Evolutionary conservation across 116 monocot genomes (phyloP).

Genomic region (Thalassia testudinum): DNA sequence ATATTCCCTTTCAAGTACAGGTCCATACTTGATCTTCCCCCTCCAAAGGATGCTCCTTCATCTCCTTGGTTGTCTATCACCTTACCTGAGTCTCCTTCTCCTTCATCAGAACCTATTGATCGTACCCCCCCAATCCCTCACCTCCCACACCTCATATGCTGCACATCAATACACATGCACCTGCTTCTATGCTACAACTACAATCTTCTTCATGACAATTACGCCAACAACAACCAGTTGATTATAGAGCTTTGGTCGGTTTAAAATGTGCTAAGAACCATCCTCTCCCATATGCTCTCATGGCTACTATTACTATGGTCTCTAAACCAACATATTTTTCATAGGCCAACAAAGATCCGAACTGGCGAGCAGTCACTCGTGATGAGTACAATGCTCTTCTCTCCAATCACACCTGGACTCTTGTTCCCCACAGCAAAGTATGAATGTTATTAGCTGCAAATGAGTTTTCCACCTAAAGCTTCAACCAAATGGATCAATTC

Average conservation of each 20-base stretch:
- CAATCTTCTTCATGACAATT: background rate
- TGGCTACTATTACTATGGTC: background rate
- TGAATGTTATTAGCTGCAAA: background rate
- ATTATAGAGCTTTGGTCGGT: background rate
- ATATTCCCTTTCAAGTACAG: background rate
- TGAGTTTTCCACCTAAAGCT: background rate
- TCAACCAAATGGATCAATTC: background rate
- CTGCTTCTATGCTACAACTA: too few relatives aligned
- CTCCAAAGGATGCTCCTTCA: background rate
- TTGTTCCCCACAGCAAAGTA: background rate
- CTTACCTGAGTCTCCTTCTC: background rate
- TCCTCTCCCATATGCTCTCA: background rate
- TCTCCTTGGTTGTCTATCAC: background rate
- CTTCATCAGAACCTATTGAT: too few relatives aligned
- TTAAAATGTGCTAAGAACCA: background rate
- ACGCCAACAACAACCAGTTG: background rate
- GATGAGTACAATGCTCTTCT: background rate
- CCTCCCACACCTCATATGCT: background rate
- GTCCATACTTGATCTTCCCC: background rate
- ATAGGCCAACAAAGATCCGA: background rate
- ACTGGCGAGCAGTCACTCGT: background rate
- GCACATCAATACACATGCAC: too few relatives aligned
- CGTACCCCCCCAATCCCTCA: background rate
- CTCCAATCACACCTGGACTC: background rate
- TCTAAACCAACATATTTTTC: background rate